These are phyloP conservation scores for Suillus paluster DNA, from an alignment of 768 basidiomycete genomes.

Conservation along the genomic window DNA sequence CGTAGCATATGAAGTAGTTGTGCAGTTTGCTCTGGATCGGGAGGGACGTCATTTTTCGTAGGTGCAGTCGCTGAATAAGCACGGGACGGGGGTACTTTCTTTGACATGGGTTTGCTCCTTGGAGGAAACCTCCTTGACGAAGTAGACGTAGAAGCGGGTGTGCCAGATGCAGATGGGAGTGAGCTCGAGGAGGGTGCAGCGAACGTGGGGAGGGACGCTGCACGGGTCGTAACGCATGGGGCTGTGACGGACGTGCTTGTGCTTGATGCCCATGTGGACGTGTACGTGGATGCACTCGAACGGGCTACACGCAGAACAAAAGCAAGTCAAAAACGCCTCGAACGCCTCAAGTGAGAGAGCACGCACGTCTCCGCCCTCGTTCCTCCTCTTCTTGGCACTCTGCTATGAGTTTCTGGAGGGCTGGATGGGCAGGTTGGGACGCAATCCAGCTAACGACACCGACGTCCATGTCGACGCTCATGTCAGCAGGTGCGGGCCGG, in stretches of 20 bases:
- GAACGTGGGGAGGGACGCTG: not conserved
- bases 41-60: not conserved
- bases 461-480: not conserved
- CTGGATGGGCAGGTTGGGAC: not conserved
- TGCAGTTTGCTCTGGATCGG: not conserved
- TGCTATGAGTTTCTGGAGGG: not conserved
- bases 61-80: not conserved
- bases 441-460: not conserved
- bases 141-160: not conserved
- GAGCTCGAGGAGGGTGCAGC: not conserved
- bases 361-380: not conserved
- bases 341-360: not conserved
- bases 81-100: not conserved
- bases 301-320: not conserved
- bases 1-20: constrained; percentile 17
- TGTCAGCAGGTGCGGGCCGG: not conserved
- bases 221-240: not conserved
- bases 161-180: not conserved
- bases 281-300: not conserved
- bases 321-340: not conserved
- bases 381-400: not conserved
- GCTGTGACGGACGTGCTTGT: not conserved
- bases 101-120: constrained; percentile 3
- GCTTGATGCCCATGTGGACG: not conserved
- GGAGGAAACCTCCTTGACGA: not conserved